These are phyloP conservation scores for Phytopythium sindhum DNA, from an alignment of 352 stramenopile genomes.

Conservation along the genomic window DNA sequence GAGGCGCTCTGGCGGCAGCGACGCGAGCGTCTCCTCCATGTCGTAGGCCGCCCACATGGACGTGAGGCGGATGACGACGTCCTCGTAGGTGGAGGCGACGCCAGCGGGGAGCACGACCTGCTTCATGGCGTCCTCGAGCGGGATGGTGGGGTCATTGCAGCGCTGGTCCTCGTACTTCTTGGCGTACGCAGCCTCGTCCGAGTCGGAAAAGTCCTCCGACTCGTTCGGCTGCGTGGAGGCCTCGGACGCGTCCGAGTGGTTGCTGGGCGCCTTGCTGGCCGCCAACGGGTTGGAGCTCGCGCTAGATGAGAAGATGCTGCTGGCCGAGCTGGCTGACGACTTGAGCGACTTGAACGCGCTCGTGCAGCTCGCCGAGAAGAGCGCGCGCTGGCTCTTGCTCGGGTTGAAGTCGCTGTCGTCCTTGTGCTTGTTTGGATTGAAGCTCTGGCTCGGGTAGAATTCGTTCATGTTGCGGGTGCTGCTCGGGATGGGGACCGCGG, in stretches of 20 bases:
- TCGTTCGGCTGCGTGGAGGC: slow-evolving; percentile 48
- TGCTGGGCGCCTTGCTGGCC: slow-evolving; percentile 27
- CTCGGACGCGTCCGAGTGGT: slow-evolving; percentile 22
- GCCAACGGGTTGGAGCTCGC: slow-evolving; percentile 13
- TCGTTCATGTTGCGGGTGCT: slow-evolving; percentile 1
- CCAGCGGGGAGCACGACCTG: slow-evolving; percentile 67
- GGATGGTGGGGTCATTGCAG: slow-evolving; percentile 63
- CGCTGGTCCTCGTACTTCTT: slow-evolving; percentile 57
- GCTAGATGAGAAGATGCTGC: slow-evolving; percentile 9
- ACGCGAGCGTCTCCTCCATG: slow-evolving; percentile 47
- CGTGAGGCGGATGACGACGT: slow-evolving; percentile 69
- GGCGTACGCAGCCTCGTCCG: slow-evolving; percentile 36
- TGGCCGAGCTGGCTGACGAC: slow-evolving; percentile 2
- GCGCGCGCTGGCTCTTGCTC: slow-evolving; percentile 4
- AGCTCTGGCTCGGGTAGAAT: slow-evolving; percentile 1
- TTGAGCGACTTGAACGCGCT: slow-evolving; percentile 5
- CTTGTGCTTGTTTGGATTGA: not conserved
- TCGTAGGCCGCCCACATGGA: slow-evolving; percentile 83
- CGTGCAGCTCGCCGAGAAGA: slow-evolving; percentile 11
- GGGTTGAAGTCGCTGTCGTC: not conserved
- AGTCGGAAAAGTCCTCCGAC: slow-evolving; percentile 45
- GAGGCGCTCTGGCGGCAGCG: slow-evolving; percentile 39
- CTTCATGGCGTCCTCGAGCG: slow-evolving; percentile 75
- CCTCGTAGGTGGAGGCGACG: slow-evolving; percentile 55
- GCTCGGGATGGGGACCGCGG: not conserved